Evolutionary conservation across 2,329 filamentous ascomycete species (phyloP), one percentile per base, ranked within the genome.

Genomic region (Endoconidiophora polonica): DNA sequence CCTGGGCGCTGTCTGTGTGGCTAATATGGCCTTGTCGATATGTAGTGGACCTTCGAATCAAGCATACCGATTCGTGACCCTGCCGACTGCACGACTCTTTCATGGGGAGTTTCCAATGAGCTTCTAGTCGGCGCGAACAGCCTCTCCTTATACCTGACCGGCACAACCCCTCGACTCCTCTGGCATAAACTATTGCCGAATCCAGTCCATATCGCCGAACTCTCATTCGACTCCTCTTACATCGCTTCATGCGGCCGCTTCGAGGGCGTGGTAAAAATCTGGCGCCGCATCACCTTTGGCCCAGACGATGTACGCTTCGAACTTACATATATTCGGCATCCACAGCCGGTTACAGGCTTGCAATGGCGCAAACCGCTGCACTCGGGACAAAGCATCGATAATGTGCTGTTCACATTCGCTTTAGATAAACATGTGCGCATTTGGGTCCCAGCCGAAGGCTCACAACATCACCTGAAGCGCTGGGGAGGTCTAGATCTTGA

Each of bases 381-480:
- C 59, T 67, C 77, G 12, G 85, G 90, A 36, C 84, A 94, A 60
- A 79, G 77, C 4, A 75, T 82, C 50, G 83, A 91, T 38, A 91
- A 94, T 63, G 81, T 94, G 0, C 72, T 98, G 1, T 96, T 94
- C 60, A 94, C 91, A 0, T 77, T 88, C 55, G 93, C 86, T 57
- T 73, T 78, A 12, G 91, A 98, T 61, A 79, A 82, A 52, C 70
- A 81, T 46, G 68, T 96, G 55, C 77, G 88, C 43, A 74, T 95
- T 39, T 98, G 90, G 90, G 81, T 82, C 0, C 74, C 81, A 6
- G 79, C 78, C 4, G 85, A 94, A 54, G 73, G 77, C 37, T 33
- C 39, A 5, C 69, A 80, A 10, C 79, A 86, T 48, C 76, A 83
- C 4, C 69, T 95, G 60, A 77, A 83, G 50, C 72, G 93, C 37